Conservation (phyloP, 83 land plant species). For the Thuja plicata region DNA sequence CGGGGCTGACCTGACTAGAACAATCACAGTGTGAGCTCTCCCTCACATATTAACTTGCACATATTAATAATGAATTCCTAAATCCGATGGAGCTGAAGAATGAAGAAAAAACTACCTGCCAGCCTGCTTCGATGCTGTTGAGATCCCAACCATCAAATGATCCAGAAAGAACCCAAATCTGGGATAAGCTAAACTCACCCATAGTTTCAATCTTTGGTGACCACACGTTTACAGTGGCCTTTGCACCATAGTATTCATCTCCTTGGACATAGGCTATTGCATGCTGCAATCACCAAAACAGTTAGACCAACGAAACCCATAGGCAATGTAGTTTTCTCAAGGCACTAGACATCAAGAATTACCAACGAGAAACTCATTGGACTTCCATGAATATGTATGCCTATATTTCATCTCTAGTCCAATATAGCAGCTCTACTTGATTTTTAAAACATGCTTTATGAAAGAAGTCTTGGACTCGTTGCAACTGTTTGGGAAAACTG, state of each 20-base stretch:
- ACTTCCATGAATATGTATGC: not conserved
- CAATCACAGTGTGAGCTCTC: slow-evolving; percentile 19
- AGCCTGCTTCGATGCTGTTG: slow-evolving; percentile 97
- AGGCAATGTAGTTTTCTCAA: not conserved
- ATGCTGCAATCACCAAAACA: slow-evolving; percentile 43
- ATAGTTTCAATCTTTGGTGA: slow-evolving; percentile 58
- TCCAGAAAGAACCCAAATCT: slow-evolving; percentile 85
- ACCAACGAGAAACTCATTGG: not conserved
- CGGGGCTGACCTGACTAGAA: slow-evolving; percentile 97
- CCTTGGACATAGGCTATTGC: slow-evolving; percentile 71
- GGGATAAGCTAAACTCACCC: slow-evolving; percentile 84
- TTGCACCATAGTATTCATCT: slow-evolving; percentile 65
- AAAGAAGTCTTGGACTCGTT: not conserved
- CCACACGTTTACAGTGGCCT: slow-evolving; percentile 90
- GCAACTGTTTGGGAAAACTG: not conserved
- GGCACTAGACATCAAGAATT: not conserved
- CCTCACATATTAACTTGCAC: not conserved
- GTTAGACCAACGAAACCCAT: not conserved
- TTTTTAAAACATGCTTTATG: not conserved
- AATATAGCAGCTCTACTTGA: not conserved
- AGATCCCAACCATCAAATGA: slow-evolving; percentile 85
- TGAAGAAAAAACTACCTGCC: slow-evolving; percentile 59
- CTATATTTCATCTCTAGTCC: not conserved
- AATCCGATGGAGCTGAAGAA: not conserved
- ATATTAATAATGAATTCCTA: not conserved